These are phyloP conservation scores for Exobasidium cylindrosporum DNA, from an alignment of 1,284 basidiomycete species.

Conservation along the genomic window DNA sequence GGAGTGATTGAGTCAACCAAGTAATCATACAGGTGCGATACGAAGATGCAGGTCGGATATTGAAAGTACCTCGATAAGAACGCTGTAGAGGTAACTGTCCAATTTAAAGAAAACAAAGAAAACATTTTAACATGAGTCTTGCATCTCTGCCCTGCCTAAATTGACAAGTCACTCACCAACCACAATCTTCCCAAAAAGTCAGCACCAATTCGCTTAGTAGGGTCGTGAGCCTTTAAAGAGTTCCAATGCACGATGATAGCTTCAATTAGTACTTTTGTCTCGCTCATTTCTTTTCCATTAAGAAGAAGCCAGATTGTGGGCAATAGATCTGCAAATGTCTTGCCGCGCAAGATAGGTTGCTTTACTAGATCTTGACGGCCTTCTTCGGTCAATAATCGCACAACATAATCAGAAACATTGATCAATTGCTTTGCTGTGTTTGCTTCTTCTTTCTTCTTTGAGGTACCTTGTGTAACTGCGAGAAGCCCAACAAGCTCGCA, in stretches of 20 bases:
- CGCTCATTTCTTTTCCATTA: background rate
- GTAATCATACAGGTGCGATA: background rate
- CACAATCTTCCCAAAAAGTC: background rate
- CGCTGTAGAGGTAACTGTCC: background rate
- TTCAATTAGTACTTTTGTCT: background rate
- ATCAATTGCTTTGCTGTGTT: background rate
- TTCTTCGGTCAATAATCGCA: background rate
- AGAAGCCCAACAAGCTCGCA: conserved; percentile 6
- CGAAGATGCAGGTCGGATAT: background rate
- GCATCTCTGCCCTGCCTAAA: too few species aligned
- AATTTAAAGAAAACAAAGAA: background rate
- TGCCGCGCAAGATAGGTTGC: background rate
- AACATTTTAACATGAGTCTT: too few species aligned
- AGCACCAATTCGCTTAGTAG: background rate
- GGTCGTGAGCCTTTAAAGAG: background rate
- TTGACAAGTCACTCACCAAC: background rate
- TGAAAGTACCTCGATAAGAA: background rate
- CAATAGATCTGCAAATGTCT: background rate
- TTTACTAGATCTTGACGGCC: background rate
- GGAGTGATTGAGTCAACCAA: conserved; percentile 1
- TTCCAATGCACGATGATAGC: conserved; percentile 5
- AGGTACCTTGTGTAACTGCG: background rate
- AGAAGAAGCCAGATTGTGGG: conserved; percentile 6
- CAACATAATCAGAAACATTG: background rate
- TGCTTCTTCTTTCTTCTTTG: background rate